Base-by-base conservation (phyloP, 139 green algal genomes). In the Closterium sp. region DNA sequence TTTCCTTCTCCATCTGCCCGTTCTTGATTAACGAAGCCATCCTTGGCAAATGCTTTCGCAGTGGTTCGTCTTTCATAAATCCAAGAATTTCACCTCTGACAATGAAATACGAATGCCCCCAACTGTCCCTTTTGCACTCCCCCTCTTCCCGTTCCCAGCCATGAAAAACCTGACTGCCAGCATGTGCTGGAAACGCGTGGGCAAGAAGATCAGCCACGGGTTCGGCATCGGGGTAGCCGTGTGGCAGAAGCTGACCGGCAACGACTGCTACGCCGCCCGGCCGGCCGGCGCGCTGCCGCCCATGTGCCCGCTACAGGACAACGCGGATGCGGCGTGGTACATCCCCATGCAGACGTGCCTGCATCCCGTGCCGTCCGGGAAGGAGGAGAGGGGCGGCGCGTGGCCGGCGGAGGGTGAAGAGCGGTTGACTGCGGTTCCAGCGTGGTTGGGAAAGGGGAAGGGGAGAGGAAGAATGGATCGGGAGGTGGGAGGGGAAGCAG, bases 301-400 rank as follows among this genome's bases (percentile, higher is more conserved):
- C 89, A 85, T 94, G 38, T 94, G 91, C 32, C n/a, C 22, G 10
- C 29, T 89, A 45, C 89, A 88, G 31, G 88, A 94, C 89, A 92
- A 92, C 85, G 1, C 88, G 2, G 91, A 94, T 92, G 91, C 88
- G 27, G 91, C 91, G 21, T 94, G 91, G 91, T 94, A 91, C 10
- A 62, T 93, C 30, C 90, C 90, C 45, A 89, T 88, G 62, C 38
- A 93, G 84, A 5, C 85, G 2, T 93, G 90, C 84, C 45, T 93
- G 28, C 90, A 93, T 85, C 79, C 28, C 0, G 31, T 93, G 9
- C 90, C 90, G 6, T 28, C 21, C 17, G 31, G 28, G 21, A 31
- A 89, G 62, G 24, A 84, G 22, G 85, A 70, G 30, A 21, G 90
- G 28, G 90, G 85, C 27, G 45, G 28, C 1, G 22, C 21, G 9